Evolutionary conservation across 2,329 filamentous ascomycete genomes (phyloP), one percentile per base, ranked within the genome.

Genomic region (Meredithiella fracta): DNA sequence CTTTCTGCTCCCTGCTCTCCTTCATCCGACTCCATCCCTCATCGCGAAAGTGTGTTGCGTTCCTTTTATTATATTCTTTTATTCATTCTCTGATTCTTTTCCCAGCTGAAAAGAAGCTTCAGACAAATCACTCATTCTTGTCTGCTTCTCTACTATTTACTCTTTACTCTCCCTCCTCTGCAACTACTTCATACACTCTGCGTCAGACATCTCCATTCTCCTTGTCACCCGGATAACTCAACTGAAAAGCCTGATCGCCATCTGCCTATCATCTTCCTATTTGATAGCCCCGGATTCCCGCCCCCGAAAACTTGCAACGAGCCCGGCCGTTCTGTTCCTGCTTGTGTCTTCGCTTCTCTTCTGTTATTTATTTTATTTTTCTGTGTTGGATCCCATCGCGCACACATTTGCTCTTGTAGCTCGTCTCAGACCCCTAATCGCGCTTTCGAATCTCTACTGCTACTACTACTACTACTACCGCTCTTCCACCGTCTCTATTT

Each of bases 51-150:
- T 51, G 49, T 51, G 49, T 51, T 31, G 49, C 25, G 49, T 51
- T 56, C 62, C 60, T 49, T 61, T 60, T 59, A 59, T 65, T 60
- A 59, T 59, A 60, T 61, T 61, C 60, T 60, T 60, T 61, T 62
- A 62, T 59, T 53, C 54, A 49, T 51, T 47, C 20, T 49, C 50
- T 58, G 26, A 31, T 42, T 60, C 60, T 61, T 65, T 63, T 66
- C 65, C 65, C 64, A 67, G 53, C 55, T 49, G 47, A 55, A 55
- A 55, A 55, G 53, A 47, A 25, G 56, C 64, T 62, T 31, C 29
- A 51, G 49, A 51, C 64, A 61, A n/a, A 56, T 64, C 57, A 55
- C 62, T 62, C 63, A 60, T 61, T 62, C 59, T 61, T 59, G 29
- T 38, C 22, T 54, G 52, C 37, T 44, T 54, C 25, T 54, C 52